Base-by-base conservation (phyloP, 371 early-diverging fungal species). In the Mucor lusitanicus region DNA sequence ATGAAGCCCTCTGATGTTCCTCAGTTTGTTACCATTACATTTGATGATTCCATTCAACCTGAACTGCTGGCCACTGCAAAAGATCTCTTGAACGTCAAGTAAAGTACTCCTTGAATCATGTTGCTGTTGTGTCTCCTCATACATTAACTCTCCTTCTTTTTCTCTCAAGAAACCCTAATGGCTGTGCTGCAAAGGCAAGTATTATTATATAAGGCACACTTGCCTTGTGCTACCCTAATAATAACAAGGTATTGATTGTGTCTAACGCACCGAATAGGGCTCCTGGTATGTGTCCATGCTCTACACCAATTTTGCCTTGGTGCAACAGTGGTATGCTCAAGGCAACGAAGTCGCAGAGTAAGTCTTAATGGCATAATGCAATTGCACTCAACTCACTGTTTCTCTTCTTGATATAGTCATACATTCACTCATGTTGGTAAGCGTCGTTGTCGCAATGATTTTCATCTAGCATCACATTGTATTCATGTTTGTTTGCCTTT, bases 1-100 rank as follows among this genome's bases (percentile, higher is more conserved):
- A 64, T 90, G 32, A 59, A 68, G 9, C 80, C 87, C 1, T 77
- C 79, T 44, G 86, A 88, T 55, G 87, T 87, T 0, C 92, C 92
- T n/a, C 91, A 90, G 80, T 92, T 92, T 70, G 79, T 91, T 32
- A 81, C 88, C 21, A 74, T 92, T 53, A 91, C 91, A 3, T 90
- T 86, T 74, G 91, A 90, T 63, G 92, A 92, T 72, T 85, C 90
- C 2, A 65, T 92, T 61, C 90, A 92, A 60, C 68, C 78, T 30
- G 70, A 77, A 46, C 57, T 84, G 12, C 67, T 81, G 30, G 69
- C 77, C 33, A 71, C 78, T 13, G 73, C 85, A 65, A 39, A 70
- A 46, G 76, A 79, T 27, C 28, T 84, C 57, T 66, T 83, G 35
- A 69, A 77, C 33, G 80, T 79, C 69, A 79, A 78, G 79, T 73